Evolutionary conservation across 1,139 yeast genomes (phyloP).

Genomic region (Candida smagusa): DNA sequence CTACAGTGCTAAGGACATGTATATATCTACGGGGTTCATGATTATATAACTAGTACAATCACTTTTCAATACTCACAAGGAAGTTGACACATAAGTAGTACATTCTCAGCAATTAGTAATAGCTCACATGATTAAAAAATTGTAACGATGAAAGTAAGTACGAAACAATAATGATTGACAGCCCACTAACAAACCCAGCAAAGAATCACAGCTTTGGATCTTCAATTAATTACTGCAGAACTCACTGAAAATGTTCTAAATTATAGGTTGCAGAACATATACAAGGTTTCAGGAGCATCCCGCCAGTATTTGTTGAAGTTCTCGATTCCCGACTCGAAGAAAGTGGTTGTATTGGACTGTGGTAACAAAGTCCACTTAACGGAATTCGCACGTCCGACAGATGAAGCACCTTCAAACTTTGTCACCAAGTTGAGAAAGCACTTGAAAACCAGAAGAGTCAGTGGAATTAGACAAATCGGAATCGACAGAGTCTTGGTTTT

Average conservation of each 20-base stretch:
- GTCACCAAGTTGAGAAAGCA: slow-evolving; percentile 85
- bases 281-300: slow-evolving; percentile 69
- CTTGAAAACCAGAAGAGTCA: slow-evolving; percentile 73
- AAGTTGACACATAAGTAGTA: no score
- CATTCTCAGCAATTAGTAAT: neutral
- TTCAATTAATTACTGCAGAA: slow-evolving; percentile 69
- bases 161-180: neutral
- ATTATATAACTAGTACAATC: no score
- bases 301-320: slow-evolving; percentile 80
- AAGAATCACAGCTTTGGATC: slow-evolving; percentile 80
- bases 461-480: slow-evolving; percentile 69
- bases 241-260: slow-evolving; percentile 53
- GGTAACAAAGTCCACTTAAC: slow-evolving; percentile 83
- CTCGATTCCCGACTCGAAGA: slow-evolving; percentile 78
- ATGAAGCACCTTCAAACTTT: slow-evolving; percentile 80
- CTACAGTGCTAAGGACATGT: no score
- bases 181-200: slow-evolving; percentile 47
- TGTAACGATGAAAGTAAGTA: slow-evolving; percentile 5
- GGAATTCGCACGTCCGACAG: slow-evolving; percentile 74
- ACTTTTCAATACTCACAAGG: no score
- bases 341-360: slow-evolving; percentile 73
- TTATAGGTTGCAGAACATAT: slow-evolving; percentile 79
- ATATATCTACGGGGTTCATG: no score
- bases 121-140: neutral
- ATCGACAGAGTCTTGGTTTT: slow-evolving; percentile 78